Conservation (phyloP, 805 yeast species). For the Ogataea pini region DNA sequence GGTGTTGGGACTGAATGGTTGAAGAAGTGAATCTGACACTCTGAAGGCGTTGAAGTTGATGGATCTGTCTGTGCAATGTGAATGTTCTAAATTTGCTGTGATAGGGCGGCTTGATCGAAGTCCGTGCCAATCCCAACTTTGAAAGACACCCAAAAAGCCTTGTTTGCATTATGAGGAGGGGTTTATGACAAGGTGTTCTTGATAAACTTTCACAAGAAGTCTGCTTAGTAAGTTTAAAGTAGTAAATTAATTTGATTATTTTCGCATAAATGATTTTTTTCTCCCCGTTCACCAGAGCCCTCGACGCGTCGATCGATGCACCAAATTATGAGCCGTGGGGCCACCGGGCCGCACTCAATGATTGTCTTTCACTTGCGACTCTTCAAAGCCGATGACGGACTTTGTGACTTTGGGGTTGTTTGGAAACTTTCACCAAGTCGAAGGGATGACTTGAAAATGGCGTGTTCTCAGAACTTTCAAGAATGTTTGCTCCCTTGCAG, state of each 20-base stretch:
- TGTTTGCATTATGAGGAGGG: too few relatives aligned
- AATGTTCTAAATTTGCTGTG: neutral
- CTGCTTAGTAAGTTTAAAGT: neutral
- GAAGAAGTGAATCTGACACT: neutral
- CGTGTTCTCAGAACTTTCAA: too few relatives aligned
- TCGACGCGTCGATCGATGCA: slow-evolving; percentile 14
- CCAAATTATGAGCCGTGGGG: slow-evolving; percentile 1
- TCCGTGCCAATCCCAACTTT: neutral
- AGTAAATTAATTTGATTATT: neutral
- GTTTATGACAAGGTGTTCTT: too few relatives aligned
- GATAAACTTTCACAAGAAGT: too few relatives aligned
- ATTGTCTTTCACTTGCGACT: neutral
- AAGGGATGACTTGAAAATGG: neutral
- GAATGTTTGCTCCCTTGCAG: too few relatives aligned
- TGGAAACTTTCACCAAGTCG: too few relatives aligned
- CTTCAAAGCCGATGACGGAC: slow-evolving; percentile 3
- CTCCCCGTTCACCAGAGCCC: neutral
- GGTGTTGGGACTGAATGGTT: too few relatives aligned
- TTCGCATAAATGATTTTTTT: slow-evolving; percentile 2
- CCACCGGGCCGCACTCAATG: neutral
- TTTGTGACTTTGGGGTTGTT: neutral
- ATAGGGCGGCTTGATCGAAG: neutral
- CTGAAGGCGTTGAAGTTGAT: neutral
- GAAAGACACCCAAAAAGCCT: too few relatives aligned
- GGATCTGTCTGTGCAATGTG: neutral